Evolutionary conservation across 805 yeast species (phyloP).

Genomic region (Brettanomyces sp.): DNA sequence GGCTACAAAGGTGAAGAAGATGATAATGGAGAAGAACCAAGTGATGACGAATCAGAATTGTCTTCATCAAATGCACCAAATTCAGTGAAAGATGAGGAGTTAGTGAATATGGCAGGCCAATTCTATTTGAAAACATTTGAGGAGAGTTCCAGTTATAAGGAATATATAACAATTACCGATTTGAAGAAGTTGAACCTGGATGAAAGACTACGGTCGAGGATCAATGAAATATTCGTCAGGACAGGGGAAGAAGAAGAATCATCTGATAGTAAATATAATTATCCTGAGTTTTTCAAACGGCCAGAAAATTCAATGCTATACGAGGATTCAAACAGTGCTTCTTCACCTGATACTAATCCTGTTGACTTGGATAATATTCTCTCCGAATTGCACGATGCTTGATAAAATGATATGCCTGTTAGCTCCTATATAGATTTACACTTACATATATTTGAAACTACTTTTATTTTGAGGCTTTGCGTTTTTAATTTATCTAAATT

Average conservation of each 20-base stretch:
- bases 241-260: not conserved
- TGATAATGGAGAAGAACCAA: constrained; percentile 1
- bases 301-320: constrained; percentile 7
- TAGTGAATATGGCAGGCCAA: constrained; percentile 31
- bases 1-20: constrained; percentile 9
- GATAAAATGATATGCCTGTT: too few species aligned
- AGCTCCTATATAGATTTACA: too few species aligned
- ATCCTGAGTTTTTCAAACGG: constrained; percentile 8
- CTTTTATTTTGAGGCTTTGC: too few species aligned
- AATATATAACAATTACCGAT: constrained; percentile 29
- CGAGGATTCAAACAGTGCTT: not conserved
- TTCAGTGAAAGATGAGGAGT: constrained; percentile 20
- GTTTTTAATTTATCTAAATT: too few species aligned
- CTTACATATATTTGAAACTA: too few species aligned
- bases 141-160: constrained; percentile 31
- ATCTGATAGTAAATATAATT: constrained; percentile 1
- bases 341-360: not conserved
- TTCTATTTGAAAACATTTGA: constrained; percentile 29
- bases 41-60: not conserved
- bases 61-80: not conserved
- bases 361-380: constrained; percentile 6
- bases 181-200: constrained; percentile 25
- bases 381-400: constrained; percentile 4
- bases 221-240: constrained; percentile 8
- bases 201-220: constrained; percentile 6